These are phyloP conservation scores for Ustilago curta DNA, from an alignment of 1,284 basidiomycete species.

Conservation along the genomic window DNA sequence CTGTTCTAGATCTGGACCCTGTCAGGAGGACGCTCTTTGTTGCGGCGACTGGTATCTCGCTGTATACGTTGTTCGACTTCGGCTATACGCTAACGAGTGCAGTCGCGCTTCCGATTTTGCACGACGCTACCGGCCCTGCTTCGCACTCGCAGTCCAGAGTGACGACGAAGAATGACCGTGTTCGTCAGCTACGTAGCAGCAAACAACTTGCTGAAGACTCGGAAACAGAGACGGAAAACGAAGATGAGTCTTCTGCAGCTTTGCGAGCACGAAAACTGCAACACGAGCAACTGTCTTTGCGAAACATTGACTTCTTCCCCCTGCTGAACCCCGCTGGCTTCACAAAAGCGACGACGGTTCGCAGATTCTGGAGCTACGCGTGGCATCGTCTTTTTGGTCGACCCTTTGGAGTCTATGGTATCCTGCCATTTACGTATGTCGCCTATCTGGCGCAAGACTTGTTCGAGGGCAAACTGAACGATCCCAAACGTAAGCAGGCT, in stretches of 20 bases:
- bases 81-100: conserved; percentile 55
- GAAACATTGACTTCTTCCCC: conserved; percentile 58
- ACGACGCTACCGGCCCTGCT: conserved; percentile 18
- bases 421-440: conserved; percentile 43
- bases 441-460: conserved; percentile 39
- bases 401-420: conserved; percentile 50
- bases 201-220: conserved; percentile 18
- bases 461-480: conserved; percentile 36
- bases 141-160: background rate
- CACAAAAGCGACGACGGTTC: conserved; percentile 40
- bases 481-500: conserved; percentile 33
- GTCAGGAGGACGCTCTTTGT: conserved; percentile 35
- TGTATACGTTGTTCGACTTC: conserved; percentile 55
- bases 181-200: conserved; percentile 11
- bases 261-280: conserved; percentile 13
- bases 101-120: conserved; percentile 43
- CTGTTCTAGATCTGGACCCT: conserved; percentile 38
- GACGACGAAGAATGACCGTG: conserved; percentile 1
- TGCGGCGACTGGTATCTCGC: conserved; percentile 48
- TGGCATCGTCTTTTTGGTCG: conserved; percentile 55
- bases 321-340: conserved; percentile 50
- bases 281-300: conserved; percentile 39
- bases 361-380: conserved; percentile 48
- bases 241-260: conserved; percentile 30
- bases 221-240: conserved; percentile 36